Evolutionary conservation across 228 moss, liverwort and hornwort species (phyloP).

Genomic region (Sphagnum magellanicum): DNA sequence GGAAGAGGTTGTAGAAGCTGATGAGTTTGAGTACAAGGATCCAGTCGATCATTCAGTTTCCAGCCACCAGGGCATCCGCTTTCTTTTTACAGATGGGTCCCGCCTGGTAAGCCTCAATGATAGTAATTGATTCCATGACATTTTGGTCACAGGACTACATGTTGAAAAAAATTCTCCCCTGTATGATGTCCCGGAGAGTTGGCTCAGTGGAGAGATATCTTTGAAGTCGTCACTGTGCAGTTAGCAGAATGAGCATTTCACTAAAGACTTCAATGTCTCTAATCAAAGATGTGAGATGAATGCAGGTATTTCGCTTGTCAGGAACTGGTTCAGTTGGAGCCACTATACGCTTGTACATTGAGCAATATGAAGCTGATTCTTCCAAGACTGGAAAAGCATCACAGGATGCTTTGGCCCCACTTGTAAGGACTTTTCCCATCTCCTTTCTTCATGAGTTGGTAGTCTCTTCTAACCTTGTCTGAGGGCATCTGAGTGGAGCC

Average conservation of each 20-base stretch:
- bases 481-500: too few relatives aligned
- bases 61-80: slow-evolving; percentile 82
- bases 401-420: slow-evolving; percentile 76
- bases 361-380: slow-evolving; percentile 79
- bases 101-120: slow-evolving; percentile 45
- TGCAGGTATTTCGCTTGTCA: slow-evolving; percentile 83
- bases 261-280: too few relatives aligned
- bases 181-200: too few relatives aligned
- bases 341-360: slow-evolving; percentile 89
- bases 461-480: too few relatives aligned
- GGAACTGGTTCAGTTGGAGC: slow-evolving; percentile 94
- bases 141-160: background rate
- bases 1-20: slow-evolving; percentile 49
- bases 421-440: slow-evolving; percentile 32
- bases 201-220: too few relatives aligned
- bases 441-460: background rate
- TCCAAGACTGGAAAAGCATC: slow-evolving; percentile 75
- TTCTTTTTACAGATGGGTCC: slow-evolving; percentile 81
- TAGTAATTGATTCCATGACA: background rate
- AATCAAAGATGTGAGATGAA: background rate
- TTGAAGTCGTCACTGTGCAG: too few relatives aligned
- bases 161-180: too few relatives aligned
- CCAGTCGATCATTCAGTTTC: slow-evolving; percentile 74
- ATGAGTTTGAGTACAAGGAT: slow-evolving; percentile 94
- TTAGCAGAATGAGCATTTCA: too few relatives aligned